These are phyloP conservation scores for Candida golubevii DNA, from an alignment of 805 yeast species.

Conservation along the genomic window DNA sequence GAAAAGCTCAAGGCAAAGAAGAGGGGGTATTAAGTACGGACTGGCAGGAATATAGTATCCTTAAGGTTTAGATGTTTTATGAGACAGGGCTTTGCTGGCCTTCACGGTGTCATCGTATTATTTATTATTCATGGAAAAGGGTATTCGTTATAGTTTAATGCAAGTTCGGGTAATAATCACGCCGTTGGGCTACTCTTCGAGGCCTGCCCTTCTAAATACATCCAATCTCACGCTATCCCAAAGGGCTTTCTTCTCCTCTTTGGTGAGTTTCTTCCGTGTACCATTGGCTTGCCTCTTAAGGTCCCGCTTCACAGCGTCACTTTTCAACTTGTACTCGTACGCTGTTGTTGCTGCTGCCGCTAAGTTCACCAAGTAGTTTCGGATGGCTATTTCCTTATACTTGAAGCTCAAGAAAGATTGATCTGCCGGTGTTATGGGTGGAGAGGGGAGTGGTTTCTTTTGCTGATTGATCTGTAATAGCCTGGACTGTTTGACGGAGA, in stretches of 20 bases:
- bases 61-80: too few relatives aligned
- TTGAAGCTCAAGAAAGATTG: constrained; percentile 31
- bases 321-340: constrained; percentile 42
- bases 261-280: constrained; percentile 30
- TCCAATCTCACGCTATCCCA: constrained; percentile 51
- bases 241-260: constrained; percentile 39
- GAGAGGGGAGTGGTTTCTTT: constrained; percentile 12
- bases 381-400: constrained; percentile 42
- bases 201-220: constrained; percentile 46
- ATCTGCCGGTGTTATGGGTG: constrained; percentile 30
- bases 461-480: constrained; percentile 36
- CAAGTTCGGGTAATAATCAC: too few relatives aligned
- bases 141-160: too few relatives aligned
- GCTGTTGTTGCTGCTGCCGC: constrained; percentile 55
- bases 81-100: too few relatives aligned
- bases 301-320: constrained; percentile 30
- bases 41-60: not conserved
- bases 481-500: constrained; percentile 46
- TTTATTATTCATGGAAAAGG: too few relatives aligned
- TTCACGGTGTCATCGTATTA: too few relatives aligned
- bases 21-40: constrained; percentile 35
- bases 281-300: constrained; percentile 18
- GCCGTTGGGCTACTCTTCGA: constrained; percentile 22
- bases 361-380: constrained; percentile 49
- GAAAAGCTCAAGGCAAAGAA: constrained; percentile 62